A percentile compares a stretch with the other conserved stretches of the same genome.
These are phyloP conservation scores for Thelonectria discophora DNA, from an alignment of 2,329 filamentous ascomycete species.

Conservation along the genomic window DNA sequence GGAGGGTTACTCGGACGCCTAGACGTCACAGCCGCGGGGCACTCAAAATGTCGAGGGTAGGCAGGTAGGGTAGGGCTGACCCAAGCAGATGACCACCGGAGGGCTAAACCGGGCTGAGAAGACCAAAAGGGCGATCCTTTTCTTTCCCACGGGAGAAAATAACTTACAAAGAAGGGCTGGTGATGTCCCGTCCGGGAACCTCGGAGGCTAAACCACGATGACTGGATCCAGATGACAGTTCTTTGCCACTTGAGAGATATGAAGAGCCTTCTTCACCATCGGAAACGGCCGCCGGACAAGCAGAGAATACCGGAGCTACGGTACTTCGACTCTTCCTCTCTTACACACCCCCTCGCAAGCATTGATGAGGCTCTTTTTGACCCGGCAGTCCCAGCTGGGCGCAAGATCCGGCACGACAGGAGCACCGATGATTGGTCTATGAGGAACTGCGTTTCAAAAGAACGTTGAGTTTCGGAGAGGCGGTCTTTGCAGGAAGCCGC, in stretches of 20 bases:
- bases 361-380: conserved; percentile 19
- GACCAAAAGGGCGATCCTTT: background rate
- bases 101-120: conserved; percentile 1
- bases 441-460: too few species aligned
- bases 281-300: conserved; percentile 11
- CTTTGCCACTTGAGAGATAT: background rate
- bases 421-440: conserved; percentile 1
- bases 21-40: background rate
- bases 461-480: background rate
- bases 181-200: conserved; percentile 13
- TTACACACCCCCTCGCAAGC: background rate
- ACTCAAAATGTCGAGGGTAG: conserved; percentile 1
- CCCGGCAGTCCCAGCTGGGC: conserved; percentile 5
- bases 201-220: conserved; percentile 6
- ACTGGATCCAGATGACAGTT: background rate
- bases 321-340: too few species aligned
- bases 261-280: background rate
- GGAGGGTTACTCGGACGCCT: conserved; percentile 15
- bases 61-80: conserved; percentile 13
- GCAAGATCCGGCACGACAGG: conserved; percentile 10
- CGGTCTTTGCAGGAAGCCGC: too few species aligned
- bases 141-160: too few species aligned
- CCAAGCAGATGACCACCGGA: conserved; percentile 12
- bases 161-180: background rate
- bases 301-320: conserved; percentile 17